These are phyloP conservation scores for Scleroderma citrinum DNA, from an alignment of 768 basidiomycete genomes.

Conservation along the genomic window DNA sequence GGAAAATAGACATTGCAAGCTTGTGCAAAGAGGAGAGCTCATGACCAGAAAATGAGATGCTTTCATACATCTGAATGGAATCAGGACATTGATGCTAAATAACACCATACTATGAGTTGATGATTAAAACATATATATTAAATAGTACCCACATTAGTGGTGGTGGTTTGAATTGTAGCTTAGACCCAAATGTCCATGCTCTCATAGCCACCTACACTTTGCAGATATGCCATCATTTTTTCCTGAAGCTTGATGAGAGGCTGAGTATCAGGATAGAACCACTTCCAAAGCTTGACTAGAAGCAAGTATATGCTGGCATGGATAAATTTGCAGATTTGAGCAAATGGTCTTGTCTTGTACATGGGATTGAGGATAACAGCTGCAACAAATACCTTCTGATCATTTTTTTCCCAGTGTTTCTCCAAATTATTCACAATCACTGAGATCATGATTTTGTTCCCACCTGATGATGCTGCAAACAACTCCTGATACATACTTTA, in stretches of 20 bases:
- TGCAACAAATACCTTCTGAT: slow-evolving; percentile 23
- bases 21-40: slow-evolving; percentile 4
- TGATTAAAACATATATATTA: too few relatives aligned
- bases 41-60: not conserved
- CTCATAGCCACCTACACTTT: not conserved
- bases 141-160: not conserved
- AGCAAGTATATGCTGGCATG: not conserved
- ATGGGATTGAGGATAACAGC: slow-evolving; percentile 31
- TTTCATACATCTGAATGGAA: not conserved
- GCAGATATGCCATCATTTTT: not conserved
- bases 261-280: not conserved
- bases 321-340: not conserved
- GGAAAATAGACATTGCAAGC: slow-evolving; percentile 17
- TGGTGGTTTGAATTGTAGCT: not conserved
- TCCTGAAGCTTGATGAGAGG: not conserved
- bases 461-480: not conserved
- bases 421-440: slow-evolving; percentile 24
- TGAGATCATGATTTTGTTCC: slow-evolving; percentile 3
- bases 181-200: not conserved
- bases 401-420: slow-evolving; percentile 15
- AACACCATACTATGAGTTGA: not conserved
- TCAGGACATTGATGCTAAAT: not conserved
- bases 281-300: not conserved
- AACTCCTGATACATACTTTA: not conserved
- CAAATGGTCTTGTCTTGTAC: slow-evolving; percentile 3